Evolutionary conservation across 73 alveolate genomes (phyloP).

Genomic region (Paramecium biaurelia): DNA sequence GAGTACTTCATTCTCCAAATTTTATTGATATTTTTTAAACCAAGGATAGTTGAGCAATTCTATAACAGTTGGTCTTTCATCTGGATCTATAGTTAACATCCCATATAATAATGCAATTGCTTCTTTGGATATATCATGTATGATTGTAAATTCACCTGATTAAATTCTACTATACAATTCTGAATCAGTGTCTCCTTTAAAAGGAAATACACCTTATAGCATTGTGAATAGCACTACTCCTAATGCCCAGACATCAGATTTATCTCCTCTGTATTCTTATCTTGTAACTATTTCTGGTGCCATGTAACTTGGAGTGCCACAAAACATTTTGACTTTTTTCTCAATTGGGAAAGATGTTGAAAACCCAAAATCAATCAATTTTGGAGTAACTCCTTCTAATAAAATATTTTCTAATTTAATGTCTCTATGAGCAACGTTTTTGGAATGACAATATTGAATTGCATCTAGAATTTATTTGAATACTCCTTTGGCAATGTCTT

Average conservation of each 20-base stretch:
- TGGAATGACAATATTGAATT: constrained; percentile 70
- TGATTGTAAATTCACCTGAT: constrained; percentile 62
- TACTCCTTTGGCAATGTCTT: not conserved
- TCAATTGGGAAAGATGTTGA: constrained; percentile 77
- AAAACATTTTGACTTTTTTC: constrained; percentile 69
- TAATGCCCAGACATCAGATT: constrained; percentile 86
- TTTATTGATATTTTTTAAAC: not conserved
- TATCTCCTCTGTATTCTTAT: constrained; percentile 70
- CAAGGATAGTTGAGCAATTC: constrained; percentile 54
- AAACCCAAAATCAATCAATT: constrained; percentile 83
- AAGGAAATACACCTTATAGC: constrained; percentile 80
- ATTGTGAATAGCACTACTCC: constrained; percentile 74
- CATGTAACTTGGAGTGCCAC: constrained; percentile 90
- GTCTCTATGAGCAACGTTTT: constrained; percentile 87
- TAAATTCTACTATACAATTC: constrained; percentile 71
- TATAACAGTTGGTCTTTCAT: constrained; percentile 55
- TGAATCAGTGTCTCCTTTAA: constrained; percentile 69
- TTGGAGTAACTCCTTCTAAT: constrained; percentile 65
- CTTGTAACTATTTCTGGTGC: constrained; percentile 84
- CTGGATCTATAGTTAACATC: constrained; percentile 67
- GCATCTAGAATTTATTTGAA: constrained; percentile 80
- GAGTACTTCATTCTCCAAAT: not conserved
- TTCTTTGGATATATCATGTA: constrained; percentile 58
- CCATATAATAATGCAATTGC: constrained; percentile 55
- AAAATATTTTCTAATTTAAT: constrained; percentile 88